Conservation (phyloP, 2,329 filamentous ascomycete genomes). For the Fusarium gaditjirri region DNA sequence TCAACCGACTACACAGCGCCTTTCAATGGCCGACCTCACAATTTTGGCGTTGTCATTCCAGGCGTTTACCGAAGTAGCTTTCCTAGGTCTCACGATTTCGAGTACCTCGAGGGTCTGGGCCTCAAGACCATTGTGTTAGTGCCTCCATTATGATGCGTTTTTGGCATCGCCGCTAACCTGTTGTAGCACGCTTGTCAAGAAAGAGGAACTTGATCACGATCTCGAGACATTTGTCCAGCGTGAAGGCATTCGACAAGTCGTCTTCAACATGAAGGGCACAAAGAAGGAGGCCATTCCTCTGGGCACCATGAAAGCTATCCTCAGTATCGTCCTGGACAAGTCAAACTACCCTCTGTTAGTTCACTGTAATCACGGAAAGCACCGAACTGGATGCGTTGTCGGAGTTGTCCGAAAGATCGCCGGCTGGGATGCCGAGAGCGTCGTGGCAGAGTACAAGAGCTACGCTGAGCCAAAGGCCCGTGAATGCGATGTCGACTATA, state of each 20-base stretch:
- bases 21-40: constrained; percentile 62
- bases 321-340: constrained; percentile 76
- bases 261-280: constrained; percentile 86
- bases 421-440: constrained; percentile 70
- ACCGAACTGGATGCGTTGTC: constrained; percentile 90
- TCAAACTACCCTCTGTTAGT: constrained; percentile 83
- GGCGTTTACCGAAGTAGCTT: constrained; percentile 87
- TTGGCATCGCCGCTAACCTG: constrained; percentile 20
- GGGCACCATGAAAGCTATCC: constrained; percentile 74
- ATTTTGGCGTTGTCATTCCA: constrained; percentile 80
- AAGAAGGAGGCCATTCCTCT: constrained; percentile 80
- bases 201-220: constrained; percentile 64
- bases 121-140: constrained; percentile 84
- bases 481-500: constrained; percentile 69
- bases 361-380: constrained; percentile 95
- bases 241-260: constrained; percentile 76
- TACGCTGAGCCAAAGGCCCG: constrained; percentile 71
- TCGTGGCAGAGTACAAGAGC: constrained; percentile 77
- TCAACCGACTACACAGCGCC: constrained; percentile 39
- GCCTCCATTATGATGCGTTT: constrained; percentile 4
- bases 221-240: constrained; percentile 70
- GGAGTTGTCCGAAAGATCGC: constrained; percentile 80
- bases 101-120: constrained; percentile 72
- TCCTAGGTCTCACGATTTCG: constrained; percentile 75
- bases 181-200: constrained; percentile 70